Conservation (phyloP, 2,329 filamentous ascomycete genomes). For the Fusarium tricinctum region DNA sequence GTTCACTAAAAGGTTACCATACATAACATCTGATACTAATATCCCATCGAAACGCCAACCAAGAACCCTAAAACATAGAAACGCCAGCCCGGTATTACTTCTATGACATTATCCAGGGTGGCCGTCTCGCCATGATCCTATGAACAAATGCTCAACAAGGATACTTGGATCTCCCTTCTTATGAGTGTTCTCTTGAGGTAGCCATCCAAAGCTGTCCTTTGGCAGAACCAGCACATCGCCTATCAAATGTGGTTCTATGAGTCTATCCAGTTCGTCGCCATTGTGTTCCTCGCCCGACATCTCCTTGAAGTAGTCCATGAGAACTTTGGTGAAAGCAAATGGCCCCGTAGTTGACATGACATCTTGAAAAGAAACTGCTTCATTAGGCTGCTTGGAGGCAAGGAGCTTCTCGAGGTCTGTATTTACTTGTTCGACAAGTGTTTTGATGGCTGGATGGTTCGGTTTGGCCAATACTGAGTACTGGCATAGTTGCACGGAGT, state of each 20-base stretch:
- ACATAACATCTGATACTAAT: too few relatives aligned
- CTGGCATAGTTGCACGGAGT: conserved; percentile 81
- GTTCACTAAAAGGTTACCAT: too few relatives aligned
- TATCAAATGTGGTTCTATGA: conserved; percentile 50
- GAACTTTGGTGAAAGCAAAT: conserved; percentile 51
- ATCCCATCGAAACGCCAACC: not conserved
- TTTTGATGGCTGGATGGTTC: conserved; percentile 75
- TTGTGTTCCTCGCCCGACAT: conserved; percentile 47
- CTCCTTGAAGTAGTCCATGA: conserved; percentile 51
- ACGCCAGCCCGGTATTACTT: too few relatives aligned
- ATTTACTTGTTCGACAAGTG: conserved; percentile 75
- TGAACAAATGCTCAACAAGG: conserved; percentile 42
- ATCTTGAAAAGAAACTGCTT: conserved; percentile 47
- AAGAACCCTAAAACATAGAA: not conserved
- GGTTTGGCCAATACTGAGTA: conserved; percentile 82
- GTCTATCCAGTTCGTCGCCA: conserved; percentile 50
- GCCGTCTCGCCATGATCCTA: conserved; percentile 38
- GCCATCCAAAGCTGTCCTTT: conserved; percentile 48
- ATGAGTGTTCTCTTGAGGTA: conserved; percentile 39
- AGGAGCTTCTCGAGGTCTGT: conserved; percentile 49
- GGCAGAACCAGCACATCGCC: conserved; percentile 54
- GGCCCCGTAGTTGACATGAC: conserved; percentile 53
- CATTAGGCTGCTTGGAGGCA: conserved; percentile 26
- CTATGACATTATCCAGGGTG: conserved; percentile 28
- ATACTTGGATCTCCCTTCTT: conserved; percentile 34